Percentiles rank a stretch among this genome's conserved stretches.
phyloP scores from a whole-genome alignment of 208 protist genomes.

The Crithidia bombi region DNA sequence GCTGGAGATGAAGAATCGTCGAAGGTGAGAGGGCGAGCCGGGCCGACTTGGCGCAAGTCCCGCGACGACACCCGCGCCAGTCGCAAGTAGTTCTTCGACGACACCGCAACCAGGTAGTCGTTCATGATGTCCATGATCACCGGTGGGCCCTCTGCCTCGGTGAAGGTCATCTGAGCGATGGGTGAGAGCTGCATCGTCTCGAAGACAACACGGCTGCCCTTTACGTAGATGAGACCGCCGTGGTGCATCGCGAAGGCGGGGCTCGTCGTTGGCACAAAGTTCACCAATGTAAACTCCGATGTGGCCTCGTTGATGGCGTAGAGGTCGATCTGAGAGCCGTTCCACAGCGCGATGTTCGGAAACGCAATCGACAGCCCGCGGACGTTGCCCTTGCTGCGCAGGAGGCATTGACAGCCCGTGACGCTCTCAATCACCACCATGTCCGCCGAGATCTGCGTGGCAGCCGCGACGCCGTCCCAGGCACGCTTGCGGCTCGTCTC shows the following conservation, averaged over 20 bases:
- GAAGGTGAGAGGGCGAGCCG: slow-evolving; percentile 67
- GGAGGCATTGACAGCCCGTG: slow-evolving; percentile 83
- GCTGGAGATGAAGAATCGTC: neutral
- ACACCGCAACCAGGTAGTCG: slow-evolving; percentile 87
- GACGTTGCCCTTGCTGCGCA: slow-evolving; percentile 75
- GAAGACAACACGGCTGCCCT: slow-evolving; percentile 78
- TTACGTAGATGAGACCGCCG: slow-evolving; percentile 88
- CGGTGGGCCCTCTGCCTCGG: slow-evolving; percentile 84
- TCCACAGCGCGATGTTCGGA: slow-evolving; percentile 90
- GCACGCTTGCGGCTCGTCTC: slow-evolving; percentile 85
- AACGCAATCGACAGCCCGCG: slow-evolving; percentile 83
- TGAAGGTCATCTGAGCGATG: slow-evolving; percentile 86
- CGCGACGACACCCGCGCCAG: slow-evolving; percentile 71
- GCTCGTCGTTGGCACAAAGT: slow-evolving; percentile 74
- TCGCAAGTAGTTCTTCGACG: slow-evolving; percentile 81
- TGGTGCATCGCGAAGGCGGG: slow-evolving; percentile 84
- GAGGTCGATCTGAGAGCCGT: slow-evolving; percentile 84
- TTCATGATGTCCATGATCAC: slow-evolving; percentile 87
- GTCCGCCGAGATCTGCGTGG: slow-evolving; percentile 86
- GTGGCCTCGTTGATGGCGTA: slow-evolving; percentile 89
- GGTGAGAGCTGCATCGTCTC: slow-evolving; percentile 76
- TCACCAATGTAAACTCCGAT: slow-evolving; percentile 68
- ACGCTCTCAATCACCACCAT: slow-evolving; percentile 89
- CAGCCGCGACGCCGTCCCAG: slow-evolving; percentile 84
- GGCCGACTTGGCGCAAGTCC: slow-evolving; percentile 73